Conservation (phyloP, 2,329 filamentous ascomycete species). For the Mycogone perniciosa region DNA sequence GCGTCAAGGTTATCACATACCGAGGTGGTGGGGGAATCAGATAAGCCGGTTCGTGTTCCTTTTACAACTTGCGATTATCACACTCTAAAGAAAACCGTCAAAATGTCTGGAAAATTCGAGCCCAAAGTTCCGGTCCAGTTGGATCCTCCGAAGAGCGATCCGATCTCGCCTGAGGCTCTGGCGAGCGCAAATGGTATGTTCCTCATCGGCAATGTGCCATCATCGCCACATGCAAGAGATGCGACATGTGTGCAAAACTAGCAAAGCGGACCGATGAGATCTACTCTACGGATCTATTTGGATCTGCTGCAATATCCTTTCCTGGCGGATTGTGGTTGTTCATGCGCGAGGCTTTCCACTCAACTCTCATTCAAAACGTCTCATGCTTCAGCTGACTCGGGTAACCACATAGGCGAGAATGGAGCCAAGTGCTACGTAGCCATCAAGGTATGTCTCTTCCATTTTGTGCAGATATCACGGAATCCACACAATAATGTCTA, state of each 20-base stretch:
- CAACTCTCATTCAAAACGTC: neutral
- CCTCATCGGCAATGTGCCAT: neutral
- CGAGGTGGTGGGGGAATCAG: constrained; percentile 9
- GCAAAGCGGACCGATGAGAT: neutral
- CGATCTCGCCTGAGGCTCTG: constrained; percentile 74
- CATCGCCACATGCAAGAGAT: neutral
- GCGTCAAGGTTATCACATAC: neutral
- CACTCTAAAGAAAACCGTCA: constrained; percentile 8
- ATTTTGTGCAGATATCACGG: too few species aligned
- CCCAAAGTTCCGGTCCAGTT: constrained; percentile 72
- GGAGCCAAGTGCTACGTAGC: constrained; percentile 61
- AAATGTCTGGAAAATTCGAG: constrained; percentile 63
- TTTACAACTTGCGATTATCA: neutral
- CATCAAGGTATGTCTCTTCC: constrained; percentile 50
- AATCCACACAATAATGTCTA: neutral
- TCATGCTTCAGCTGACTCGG: constrained; percentile 4
- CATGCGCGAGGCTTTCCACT: neutral
- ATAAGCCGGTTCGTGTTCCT: neutral
- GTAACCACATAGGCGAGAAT: constrained; percentile 48
- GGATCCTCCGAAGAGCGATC: constrained; percentile 78
- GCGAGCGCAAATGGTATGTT: constrained; percentile 72
- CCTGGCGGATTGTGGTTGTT: too few species aligned
- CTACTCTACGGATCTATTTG: too few species aligned
- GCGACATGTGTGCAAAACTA: neutral
- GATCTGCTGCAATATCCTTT: too few species aligned